A percentile compares a stretch with the other conserved stretches of the same genome.
phyloP scores from a whole-genome alignment of 2,329 filamentous ascomycete genomes.

The Venturia carpophila region DNA sequence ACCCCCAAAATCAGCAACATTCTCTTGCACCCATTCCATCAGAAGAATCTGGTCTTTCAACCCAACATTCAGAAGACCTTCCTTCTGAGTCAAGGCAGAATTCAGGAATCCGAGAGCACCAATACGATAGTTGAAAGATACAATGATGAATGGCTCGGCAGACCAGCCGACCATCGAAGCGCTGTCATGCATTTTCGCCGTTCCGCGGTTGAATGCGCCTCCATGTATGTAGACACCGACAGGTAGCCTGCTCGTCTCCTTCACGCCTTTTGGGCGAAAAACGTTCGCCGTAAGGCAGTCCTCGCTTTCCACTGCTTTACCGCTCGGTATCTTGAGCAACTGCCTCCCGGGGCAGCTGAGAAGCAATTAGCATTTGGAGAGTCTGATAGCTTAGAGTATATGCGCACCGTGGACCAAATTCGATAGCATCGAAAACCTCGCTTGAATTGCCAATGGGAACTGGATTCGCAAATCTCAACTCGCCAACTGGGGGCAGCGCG shows the following conservation, averaged over 20 bases:
- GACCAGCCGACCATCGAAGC: constrained; percentile 21
- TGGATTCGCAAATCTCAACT: constrained; percentile 53
- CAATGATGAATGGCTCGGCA: constrained; percentile 37
- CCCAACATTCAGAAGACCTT: constrained; percentile 38
- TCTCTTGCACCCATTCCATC: constrained; percentile 46
- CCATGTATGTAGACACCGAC: constrained; percentile 56
- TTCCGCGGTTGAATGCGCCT: constrained; percentile 31
- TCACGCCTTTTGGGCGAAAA: constrained; percentile 35
- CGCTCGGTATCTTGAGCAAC: constrained; percentile 31
- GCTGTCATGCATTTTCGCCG: constrained; percentile 25
- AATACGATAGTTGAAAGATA: constrained; percentile 49
- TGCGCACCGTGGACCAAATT: constrained; percentile 22
- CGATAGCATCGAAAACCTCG: constrained; percentile 21
- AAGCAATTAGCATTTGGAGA: constrained; percentile 25
- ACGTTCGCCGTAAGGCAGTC: constrained; percentile 56
- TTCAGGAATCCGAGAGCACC: constrained; percentile 50
- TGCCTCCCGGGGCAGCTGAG: constrained; percentile 49
- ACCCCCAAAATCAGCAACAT: constrained; percentile 49
- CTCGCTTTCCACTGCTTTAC: constrained; percentile 31
- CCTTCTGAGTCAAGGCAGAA: constrained; percentile 39
- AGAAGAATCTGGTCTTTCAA: constrained; percentile 44
- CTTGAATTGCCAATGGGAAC: constrained; percentile 38
- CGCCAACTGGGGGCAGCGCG: constrained; percentile 50
- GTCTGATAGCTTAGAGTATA: neutral
- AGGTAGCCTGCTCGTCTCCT: constrained; percentile 21